phyloP scores from a whole-genome alignment of 352 stramenopile species.

The Globisporangium orthogonon region DNA sequence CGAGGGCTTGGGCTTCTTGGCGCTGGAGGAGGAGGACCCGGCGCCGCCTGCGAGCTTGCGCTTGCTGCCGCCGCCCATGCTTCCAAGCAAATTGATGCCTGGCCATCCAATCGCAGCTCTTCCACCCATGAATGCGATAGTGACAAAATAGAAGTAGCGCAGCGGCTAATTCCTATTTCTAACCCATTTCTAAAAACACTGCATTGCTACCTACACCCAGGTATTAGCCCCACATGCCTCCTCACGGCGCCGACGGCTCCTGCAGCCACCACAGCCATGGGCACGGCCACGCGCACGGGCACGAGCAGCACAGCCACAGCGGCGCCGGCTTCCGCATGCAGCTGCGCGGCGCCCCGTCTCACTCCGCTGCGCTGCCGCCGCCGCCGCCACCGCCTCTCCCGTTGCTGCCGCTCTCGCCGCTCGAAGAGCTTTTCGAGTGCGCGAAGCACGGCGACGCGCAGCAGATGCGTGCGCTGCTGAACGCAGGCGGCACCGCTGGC shows the following conservation, averaged over 20 bases:
- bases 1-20: conserved; percentile 15
- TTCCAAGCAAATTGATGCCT: not conserved
- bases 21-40: not conserved
- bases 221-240: not conserved
- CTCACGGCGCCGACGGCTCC: conserved; percentile 8
- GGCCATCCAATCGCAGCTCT: not conserved
- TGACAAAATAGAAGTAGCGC: not conserved
- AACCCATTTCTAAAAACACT: conserved; percentile 1
- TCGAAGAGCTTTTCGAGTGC: conserved; percentile 61
- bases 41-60: conserved; percentile 11
- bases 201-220: not conserved
- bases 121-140: not conserved
- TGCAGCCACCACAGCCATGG: conserved; percentile 4
- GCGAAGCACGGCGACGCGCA: conserved; percentile 52
- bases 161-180: not conserved
- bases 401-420: conserved; percentile 21
- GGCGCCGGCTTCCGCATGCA: conserved; percentile 6
- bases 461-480: conserved; percentile 44
- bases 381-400: not conserved
- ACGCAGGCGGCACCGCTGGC: conserved; percentile 17
- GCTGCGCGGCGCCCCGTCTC: not conserved
- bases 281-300: conserved; percentile 3
- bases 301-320: not conserved
- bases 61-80: conserved; percentile 17
- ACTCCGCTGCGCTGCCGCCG: not conserved